Evolutionary conservation across 768 basidiomycete genomes (phyloP).

Genomic region (Kwoniella dendrophila): DNA sequence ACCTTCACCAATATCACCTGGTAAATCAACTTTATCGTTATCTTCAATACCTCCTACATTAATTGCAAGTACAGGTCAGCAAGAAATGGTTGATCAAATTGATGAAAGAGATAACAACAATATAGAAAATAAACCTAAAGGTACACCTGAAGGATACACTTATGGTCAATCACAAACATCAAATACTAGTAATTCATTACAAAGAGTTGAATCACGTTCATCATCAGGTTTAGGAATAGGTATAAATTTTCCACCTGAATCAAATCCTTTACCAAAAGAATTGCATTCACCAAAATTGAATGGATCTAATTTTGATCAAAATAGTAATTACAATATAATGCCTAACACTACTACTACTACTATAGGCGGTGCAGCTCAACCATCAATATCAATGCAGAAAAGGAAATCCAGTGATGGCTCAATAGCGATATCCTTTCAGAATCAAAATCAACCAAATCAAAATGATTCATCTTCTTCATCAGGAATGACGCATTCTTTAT

Average conservation of each 20-base stretch:
- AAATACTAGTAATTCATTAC: background rate
- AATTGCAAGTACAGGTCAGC: no score
- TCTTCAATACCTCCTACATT: no score
- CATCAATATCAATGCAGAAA: background rate
- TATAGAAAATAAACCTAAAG: conserved; percentile 2
- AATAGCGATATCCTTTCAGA: background rate
- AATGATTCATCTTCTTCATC: background rate
- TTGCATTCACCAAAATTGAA: conserved; percentile 3
- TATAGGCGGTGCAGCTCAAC: no score
- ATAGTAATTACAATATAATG: conserved; percentile 1
- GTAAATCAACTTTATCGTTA: background rate
- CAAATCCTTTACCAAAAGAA: conserved; percentile 19
- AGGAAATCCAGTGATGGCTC: conserved; percentile 7
- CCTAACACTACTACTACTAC: no score
- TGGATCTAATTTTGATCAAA: background rate
- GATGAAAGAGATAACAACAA: background rate
- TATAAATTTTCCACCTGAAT: conserved; percentile 21
- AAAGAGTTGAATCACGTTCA: background rate
- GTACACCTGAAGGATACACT: conserved; percentile 21
- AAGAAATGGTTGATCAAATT: background rate
- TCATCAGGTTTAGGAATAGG: conserved; percentile 13
- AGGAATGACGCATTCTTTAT: conserved; percentile 4
- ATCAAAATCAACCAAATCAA: background rate
- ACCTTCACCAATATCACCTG: conserved; percentile 17
- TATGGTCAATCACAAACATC: no score